Evolutionary conservation across 2,329 filamentous ascomycete species (phyloP).

Genomic region (Phoma sp.): DNA sequence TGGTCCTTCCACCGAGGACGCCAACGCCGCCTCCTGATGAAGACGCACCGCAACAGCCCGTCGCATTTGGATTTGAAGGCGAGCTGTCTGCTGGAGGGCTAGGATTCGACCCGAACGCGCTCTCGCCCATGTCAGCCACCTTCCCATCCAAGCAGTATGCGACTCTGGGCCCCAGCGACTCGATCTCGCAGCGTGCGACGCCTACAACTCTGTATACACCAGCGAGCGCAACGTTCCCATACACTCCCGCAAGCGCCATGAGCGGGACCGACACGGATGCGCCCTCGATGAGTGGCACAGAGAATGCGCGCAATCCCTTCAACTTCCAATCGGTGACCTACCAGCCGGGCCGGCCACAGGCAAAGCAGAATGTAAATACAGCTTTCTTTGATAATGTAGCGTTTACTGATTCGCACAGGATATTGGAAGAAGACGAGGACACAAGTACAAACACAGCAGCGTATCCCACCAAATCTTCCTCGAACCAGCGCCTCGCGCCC

Average conservation of each 20-base stretch:
- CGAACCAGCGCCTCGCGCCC: slow-evolving; percentile 84
- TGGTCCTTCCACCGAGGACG: slow-evolving; percentile 68
- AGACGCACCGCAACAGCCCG: slow-evolving; percentile 43
- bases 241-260: slow-evolving; percentile 38
- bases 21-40: slow-evolving; percentile 69
- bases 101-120: slow-evolving; percentile 43
- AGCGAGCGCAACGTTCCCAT: slow-evolving; percentile 44
- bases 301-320: slow-evolving; percentile 73
- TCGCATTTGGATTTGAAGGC: slow-evolving; percentile 46
- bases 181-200: slow-evolving; percentile 43
- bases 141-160: slow-evolving; percentile 48
- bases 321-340: slow-evolving; percentile 81
- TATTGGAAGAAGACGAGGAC: slow-evolving; percentile 88
- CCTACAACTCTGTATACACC: slow-evolving; percentile 44
- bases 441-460: slow-evolving; percentile 97
- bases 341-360: slow-evolving; percentile 67
- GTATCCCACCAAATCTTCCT: slow-evolving; percentile 97
- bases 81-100: slow-evolving; percentile 34
- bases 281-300: slow-evolving; percentile 40
- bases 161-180: slow-evolving; percentile 44
- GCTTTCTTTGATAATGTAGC: not conserved
- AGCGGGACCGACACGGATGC: slow-evolving; percentile 41
- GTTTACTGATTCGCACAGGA: slow-evolving; percentile 64
- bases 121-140: slow-evolving; percentile 51
- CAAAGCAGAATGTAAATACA: slow-evolving; percentile 65